Conservation (phyloP, 176 grass and related monocot species). For the Saccharum spontaneum region DNA sequence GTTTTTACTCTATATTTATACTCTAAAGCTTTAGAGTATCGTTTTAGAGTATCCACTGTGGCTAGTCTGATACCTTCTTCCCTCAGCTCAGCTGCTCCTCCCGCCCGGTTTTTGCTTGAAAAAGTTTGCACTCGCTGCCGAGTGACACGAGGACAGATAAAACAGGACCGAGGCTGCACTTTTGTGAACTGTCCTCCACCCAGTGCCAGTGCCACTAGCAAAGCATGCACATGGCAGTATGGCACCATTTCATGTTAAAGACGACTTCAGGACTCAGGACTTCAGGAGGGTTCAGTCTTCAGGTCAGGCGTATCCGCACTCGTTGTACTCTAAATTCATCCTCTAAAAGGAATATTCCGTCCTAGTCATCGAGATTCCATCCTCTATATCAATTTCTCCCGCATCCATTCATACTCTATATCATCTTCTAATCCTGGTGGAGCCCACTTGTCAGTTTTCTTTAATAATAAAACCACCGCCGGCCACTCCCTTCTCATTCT, state of each 20-base stretch:
- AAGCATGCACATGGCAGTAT: neutral
- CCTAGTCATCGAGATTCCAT: no score
- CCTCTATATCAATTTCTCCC: no score
- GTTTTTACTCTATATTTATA: no score
- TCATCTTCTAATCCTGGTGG: no score
- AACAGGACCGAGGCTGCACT: constrained; percentile 24
- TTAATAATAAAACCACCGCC: no score
- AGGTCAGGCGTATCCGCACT: neutral
- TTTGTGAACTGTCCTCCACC: constrained; percentile 31
- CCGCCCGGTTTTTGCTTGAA: constrained; percentile 19
- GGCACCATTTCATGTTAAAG: neutral
- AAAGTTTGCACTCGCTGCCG: neutral
- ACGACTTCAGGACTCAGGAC: neutral
- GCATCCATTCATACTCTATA: no score
- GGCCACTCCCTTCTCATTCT: no score
- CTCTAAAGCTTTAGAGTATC: no score
- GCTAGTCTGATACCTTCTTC: neutral
- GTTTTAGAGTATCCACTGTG: no score
- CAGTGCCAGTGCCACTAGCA: neutral
- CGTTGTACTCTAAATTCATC: no score
- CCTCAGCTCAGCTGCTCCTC: neutral
- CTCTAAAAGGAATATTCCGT: no score
- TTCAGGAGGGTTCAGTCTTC: neutral
- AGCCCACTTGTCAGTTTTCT: no score
- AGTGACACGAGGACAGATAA: constrained; percentile 2